Conservation (phyloP, 2,329 filamentous ascomycete species). For the Botrytis pseudocinerea region DNA sequence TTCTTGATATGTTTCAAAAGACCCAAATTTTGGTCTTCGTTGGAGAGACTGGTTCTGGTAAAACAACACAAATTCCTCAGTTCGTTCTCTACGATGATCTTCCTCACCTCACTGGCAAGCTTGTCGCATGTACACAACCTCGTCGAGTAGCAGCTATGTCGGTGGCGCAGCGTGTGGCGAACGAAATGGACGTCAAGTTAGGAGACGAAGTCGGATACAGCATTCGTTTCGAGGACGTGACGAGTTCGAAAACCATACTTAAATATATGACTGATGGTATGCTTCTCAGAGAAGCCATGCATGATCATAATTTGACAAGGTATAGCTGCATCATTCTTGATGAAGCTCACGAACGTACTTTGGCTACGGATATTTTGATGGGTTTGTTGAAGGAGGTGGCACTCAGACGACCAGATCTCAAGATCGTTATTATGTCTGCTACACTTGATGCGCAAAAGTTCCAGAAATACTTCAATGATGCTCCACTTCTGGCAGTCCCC, state of each 20-base stretch:
- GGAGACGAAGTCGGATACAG: slow-evolving; percentile 97
- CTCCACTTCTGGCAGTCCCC: slow-evolving; percentile 88
- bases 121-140: slow-evolving; percentile 96
- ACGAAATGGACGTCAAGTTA: slow-evolving; percentile 91
- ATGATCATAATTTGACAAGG: slow-evolving; percentile 85
- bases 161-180: slow-evolving; percentile 94
- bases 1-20: slow-evolving; percentile 87
- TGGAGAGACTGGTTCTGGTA: slow-evolving; percentile 98
- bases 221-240: slow-evolving; percentile 97
- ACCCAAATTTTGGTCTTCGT: slow-evolving; percentile 98
- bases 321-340: slow-evolving; percentile 99
- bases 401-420: slow-evolving; percentile 78
- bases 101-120: slow-evolving; percentile 79
- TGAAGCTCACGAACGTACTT: slow-evolving; percentile 95
- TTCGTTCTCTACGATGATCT: slow-evolving; percentile 97
- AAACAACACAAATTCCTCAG: slow-evolving; percentile 98
- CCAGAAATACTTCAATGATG: slow-evolving; percentile 94
- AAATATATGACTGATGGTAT: slow-evolving; percentile 99
- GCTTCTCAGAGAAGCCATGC: slow-evolving; percentile 93
- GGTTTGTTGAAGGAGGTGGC: slow-evolving; percentile 91
- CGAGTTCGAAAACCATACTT: slow-evolving; percentile 81
- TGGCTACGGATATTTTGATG: slow-evolving; percentile 97
- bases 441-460: slow-evolving; percentile 98
- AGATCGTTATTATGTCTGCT: slow-evolving; percentile 98
- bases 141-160: slow-evolving; percentile 98